These are phyloP conservation scores for Aspergillus sp. DNA, from an alignment of 2,329 filamentous ascomycete species.

Conservation along the genomic window DNA sequence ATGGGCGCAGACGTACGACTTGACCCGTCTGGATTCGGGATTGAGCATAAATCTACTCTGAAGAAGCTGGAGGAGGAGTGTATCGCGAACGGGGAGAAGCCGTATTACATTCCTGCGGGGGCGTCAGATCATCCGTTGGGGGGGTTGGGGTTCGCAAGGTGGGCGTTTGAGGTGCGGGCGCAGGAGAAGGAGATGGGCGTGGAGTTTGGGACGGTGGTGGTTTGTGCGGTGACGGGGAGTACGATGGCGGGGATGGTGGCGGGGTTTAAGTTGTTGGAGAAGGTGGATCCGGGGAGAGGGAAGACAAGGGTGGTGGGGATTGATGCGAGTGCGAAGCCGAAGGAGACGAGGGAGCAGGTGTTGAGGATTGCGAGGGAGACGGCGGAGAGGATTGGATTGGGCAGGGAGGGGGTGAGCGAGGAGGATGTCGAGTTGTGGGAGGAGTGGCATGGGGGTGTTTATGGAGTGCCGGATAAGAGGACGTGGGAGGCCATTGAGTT, in stretches of 20 bases:
- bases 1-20: slow-evolving; percentile 67
- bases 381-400: slow-evolving; percentile 63
- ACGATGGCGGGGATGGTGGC: slow-evolving; percentile 73
- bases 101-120: slow-evolving; percentile 72
- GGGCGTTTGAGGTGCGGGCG: slow-evolving; percentile 67
- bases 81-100: slow-evolving; percentile 56
- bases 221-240: slow-evolving; percentile 70
- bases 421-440: slow-evolving; percentile 65
- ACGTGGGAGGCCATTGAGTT: slow-evolving; percentile 71
- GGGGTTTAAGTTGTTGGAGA: slow-evolving; percentile 67
- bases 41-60: slow-evolving; percentile 67
- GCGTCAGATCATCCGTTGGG: slow-evolving; percentile 71
- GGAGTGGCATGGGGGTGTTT: slow-evolving; percentile 66
- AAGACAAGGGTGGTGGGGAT: slow-evolving; percentile 60
- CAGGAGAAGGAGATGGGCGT: slow-evolving; percentile 64
- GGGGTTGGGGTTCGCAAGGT: slow-evolving; percentile 69
- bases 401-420: slow-evolving; percentile 61
- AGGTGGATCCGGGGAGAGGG: slow-evolving; percentile 35
- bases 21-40: slow-evolving; percentile 64
- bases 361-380: slow-evolving; percentile 67
- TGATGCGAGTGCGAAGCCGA: slow-evolving; percentile 62
- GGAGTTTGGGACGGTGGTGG: slow-evolving; percentile 68
- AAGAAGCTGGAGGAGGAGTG: slow-evolving; percentile 58
- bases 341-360: slow-evolving; percentile 66
- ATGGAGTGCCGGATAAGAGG: slow-evolving; percentile 66